Conservation (phyloP, 2,329 filamentous ascomycete genomes). For the Hypoxylon sp. region DNA sequence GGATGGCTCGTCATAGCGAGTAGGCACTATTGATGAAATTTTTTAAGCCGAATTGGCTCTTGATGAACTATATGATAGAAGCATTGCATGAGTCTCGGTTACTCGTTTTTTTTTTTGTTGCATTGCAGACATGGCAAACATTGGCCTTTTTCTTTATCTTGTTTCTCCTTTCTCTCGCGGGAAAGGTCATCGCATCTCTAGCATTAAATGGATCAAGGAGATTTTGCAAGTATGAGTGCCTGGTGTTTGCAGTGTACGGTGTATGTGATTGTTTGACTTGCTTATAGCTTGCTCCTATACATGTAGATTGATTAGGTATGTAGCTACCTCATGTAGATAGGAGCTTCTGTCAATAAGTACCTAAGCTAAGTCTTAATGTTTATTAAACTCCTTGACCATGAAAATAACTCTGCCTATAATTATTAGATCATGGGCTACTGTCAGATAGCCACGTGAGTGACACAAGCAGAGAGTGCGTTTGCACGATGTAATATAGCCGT, state of each 20-base stretch:
- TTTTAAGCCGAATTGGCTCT: slow-evolving; percentile 11
- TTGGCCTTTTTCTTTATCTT: slow-evolving; percentile 17
- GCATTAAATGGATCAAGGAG: slow-evolving; percentile 31
- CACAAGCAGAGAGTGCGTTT: too few relatives aligned
- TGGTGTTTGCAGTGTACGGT: background rate
- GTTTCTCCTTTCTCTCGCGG: slow-evolving; percentile 9
- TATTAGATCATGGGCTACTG: too few relatives aligned
- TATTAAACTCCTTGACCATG: background rate
- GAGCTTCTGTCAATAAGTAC: background rate
- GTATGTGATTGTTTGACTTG: slow-evolving; percentile 11
- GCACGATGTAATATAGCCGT: too few relatives aligned
- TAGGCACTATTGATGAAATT: slow-evolving; percentile 19
- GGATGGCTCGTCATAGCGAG: slow-evolving; percentile 9
- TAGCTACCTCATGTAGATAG: background rate
- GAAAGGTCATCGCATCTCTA: slow-evolving; percentile 22
- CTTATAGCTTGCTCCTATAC: background rate
- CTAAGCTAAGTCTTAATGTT: background rate
- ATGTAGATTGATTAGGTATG: background rate
- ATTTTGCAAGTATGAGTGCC: background rate
- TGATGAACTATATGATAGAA: slow-evolving; percentile 34
- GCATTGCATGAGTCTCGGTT: slow-evolving; percentile 38
- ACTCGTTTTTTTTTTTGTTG: slow-evolving; percentile 25
- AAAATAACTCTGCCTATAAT: background rate
- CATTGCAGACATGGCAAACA: slow-evolving; percentile 20
- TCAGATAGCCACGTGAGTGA: too few relatives aligned